These are phyloP conservation scores for Exserohilum rostratum DNA, from an alignment of 2,329 filamentous ascomycete genomes.

Conservation along the genomic window DNA sequence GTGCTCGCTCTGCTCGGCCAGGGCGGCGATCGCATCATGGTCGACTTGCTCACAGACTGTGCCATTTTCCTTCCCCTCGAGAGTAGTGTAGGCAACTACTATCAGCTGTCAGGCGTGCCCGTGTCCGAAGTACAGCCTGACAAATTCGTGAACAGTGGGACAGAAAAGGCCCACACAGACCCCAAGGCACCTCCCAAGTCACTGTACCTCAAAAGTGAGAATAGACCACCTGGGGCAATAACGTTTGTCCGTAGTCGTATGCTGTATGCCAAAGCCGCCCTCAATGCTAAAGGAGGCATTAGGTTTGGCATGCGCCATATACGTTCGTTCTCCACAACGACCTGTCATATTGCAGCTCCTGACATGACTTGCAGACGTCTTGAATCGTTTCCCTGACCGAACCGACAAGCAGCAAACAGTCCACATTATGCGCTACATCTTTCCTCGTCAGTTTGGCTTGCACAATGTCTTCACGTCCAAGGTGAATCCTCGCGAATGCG, in stretches of 20 bases:
- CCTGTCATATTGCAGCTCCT: slow-evolving; percentile 14
- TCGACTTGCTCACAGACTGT: slow-evolving; percentile 76
- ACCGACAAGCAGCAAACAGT: slow-evolving; percentile 61
- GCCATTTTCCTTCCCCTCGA: slow-evolving; percentile 73
- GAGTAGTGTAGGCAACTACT: slow-evolving; percentile 67
- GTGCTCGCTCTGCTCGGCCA: slow-evolving; percentile 75
- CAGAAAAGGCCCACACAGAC: background rate
- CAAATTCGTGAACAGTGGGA: slow-evolving; percentile 6
- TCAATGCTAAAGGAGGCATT: slow-evolving; percentile 71
- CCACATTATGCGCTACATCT: slow-evolving; percentile 88
- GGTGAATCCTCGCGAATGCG: slow-evolving; percentile 68
- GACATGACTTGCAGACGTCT: slow-evolving; percentile 64
- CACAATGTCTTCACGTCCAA: slow-evolving; percentile 88
- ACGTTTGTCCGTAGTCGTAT: slow-evolving; percentile 81
- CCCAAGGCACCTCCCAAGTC: slow-evolving; percentile 1
- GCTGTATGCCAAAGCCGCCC: slow-evolving; percentile 77
- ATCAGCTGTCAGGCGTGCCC: slow-evolving; percentile 77
- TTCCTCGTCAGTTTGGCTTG: slow-evolving; percentile 85
- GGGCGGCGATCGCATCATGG: slow-evolving; percentile 77
- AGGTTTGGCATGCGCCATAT: slow-evolving; percentile 79
- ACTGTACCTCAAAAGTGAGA: slow-evolving; percentile 11
- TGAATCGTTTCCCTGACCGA: slow-evolving; percentile 70
- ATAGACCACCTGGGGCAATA: slow-evolving; percentile 63
- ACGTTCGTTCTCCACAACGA: slow-evolving; percentile 61
- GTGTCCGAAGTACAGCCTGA: slow-evolving; percentile 54